phyloP scores from a whole-genome alignment of 345 rosid genomes.

The Pseudoturritis turrita region DNA sequence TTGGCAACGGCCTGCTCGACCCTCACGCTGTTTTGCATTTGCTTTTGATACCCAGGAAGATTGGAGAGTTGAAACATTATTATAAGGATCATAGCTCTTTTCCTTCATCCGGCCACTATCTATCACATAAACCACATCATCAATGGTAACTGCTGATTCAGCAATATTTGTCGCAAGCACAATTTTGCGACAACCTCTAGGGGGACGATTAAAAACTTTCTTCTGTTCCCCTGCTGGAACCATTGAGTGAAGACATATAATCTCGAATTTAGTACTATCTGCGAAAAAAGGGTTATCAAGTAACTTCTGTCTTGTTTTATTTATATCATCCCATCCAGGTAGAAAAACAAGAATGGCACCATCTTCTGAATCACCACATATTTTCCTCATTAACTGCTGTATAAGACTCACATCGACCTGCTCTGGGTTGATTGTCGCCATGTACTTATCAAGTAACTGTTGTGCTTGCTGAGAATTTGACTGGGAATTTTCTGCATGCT shows the following conservation, averaged over 20 bases:
- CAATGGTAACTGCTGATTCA: constrained; percentile 86
- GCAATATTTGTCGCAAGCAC: constrained; percentile 91
- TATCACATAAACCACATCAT: constrained; percentile 93
- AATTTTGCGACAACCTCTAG: constrained; percentile 81
- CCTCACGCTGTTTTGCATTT: constrained; percentile 91
- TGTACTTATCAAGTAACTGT: constrained; percentile 61
- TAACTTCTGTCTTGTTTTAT: constrained; percentile 56
- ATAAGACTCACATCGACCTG: constrained; percentile 70
- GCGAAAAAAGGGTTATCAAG: constrained; percentile 50
- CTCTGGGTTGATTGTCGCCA: constrained; percentile 56
- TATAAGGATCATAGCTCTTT: constrained; percentile 90
- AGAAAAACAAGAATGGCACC: constrained; percentile 95
- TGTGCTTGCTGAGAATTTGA: constrained; percentile 42
- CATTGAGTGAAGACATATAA: constrained; percentile 90
- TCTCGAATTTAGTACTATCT: constrained; percentile 53
- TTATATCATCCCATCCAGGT: constrained; percentile 98
- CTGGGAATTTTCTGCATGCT: constrained; percentile 37
- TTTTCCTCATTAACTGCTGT: constrained; percentile 63
- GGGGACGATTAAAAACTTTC: constrained; percentile 71
- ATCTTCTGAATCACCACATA: constrained; percentile 61
- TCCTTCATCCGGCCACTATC: constrained; percentile 97
- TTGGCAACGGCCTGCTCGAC: constrained; percentile 95
- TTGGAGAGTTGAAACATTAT: constrained; percentile 86
- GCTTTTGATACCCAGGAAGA: constrained; percentile 94
- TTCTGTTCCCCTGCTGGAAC: constrained; percentile 83